Evolutionary conservation across 768 basidiomycete genomes (phyloP), one percentile per base, ranked within the genome.

Genomic region (Heimioporus sp.): DNA sequence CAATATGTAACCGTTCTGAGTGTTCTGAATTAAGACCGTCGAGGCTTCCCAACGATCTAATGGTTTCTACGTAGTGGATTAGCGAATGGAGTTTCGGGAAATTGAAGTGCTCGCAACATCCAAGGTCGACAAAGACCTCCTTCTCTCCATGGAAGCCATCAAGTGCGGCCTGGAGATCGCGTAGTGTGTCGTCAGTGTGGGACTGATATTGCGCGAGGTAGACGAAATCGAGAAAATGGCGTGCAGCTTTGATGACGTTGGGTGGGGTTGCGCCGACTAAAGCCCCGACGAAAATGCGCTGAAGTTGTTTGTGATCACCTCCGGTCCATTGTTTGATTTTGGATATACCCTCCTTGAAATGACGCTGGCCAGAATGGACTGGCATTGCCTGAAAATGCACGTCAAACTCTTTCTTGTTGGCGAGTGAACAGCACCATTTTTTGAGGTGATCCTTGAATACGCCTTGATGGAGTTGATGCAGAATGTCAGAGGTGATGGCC

Each of bases 401-500:
- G 41, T 53, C 17, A 5, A 53, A 43, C 7, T 17, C 3, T 7
- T n/a, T 30, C 0, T 1, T 20, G 10, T 11, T 11, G 0, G 19
- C 16, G 3, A 55, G 15, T 0, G 1, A 1, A 0, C 4, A 2
- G 2, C 40, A 52, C 41, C 45, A 51, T 43, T 19, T 24, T 15
- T 54, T 54, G 28, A 52, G 10, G 8, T 55, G 40, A 6, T 55
- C 45, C 10, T 52, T 55, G 21, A 55, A 4, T 2, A 55, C 15
- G 0, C 46, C 46, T 43, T 55, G 51, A 1, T 53, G 46, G 0
- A 48, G 38, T 13, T 55, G 51, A 13, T 55, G 54, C 0, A 55
- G 43, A 10, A 53, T 36, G 10, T 55, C 4, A 0, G 28, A 53
- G 2, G 24, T 4, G 13, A 55, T 55, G 34, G 28, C 35, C 0